Percentiles rank a stretch among this genome's conserved stretches.
Evolutionary conservation across 805 yeast genomes (phyloP).

Genomic region (Candida andamanensis): DNA sequence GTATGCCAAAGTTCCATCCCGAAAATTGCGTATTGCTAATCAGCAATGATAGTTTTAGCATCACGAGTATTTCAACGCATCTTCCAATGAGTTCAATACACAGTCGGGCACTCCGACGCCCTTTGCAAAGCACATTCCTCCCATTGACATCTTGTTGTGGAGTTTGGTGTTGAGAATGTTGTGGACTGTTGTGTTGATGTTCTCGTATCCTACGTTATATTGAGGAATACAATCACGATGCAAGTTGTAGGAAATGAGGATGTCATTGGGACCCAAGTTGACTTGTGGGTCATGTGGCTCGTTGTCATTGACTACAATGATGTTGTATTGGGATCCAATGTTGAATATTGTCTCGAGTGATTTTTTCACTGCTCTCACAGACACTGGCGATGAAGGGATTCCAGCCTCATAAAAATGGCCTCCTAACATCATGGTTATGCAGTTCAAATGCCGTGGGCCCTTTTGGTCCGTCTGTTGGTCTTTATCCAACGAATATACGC

Average conservation of each 20-base stretch:
- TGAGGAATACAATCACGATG: constrained; percentile 68
- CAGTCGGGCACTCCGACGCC: constrained; percentile 92
- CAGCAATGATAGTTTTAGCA: no score
- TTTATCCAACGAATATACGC: constrained; percentile 6
- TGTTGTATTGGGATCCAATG: constrained; percentile 13
- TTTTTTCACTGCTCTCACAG: constrained; percentile 22
- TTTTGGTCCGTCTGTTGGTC: not conserved
- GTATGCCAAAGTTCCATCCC: constrained; percentile 27
- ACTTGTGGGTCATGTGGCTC: constrained; percentile 8
- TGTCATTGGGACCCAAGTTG: constrained; percentile 18
- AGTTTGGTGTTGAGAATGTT: constrained; percentile 36
- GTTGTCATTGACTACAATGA: constrained; percentile 25
- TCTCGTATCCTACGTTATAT: constrained; percentile 64
- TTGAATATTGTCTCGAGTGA: constrained; percentile 20
- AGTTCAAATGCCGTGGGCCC: constrained; percentile 58
- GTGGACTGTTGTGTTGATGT: constrained; percentile 29
- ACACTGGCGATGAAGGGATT: constrained; percentile 25
- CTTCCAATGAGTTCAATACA: constrained; percentile 56
- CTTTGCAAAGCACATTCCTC: constrained; percentile 74
- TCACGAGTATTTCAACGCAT: constrained; percentile 22
- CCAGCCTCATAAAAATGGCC: constrained; percentile 50
- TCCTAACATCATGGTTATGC: constrained; percentile 92
- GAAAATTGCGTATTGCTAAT: constrained; percentile 14
- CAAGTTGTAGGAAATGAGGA: constrained; percentile 28
- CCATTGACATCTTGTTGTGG: constrained; percentile 43